Evolutionary conservation across 78 protist species (phyloP).

Genomic region (Dictyostelium purpureum): DNA sequence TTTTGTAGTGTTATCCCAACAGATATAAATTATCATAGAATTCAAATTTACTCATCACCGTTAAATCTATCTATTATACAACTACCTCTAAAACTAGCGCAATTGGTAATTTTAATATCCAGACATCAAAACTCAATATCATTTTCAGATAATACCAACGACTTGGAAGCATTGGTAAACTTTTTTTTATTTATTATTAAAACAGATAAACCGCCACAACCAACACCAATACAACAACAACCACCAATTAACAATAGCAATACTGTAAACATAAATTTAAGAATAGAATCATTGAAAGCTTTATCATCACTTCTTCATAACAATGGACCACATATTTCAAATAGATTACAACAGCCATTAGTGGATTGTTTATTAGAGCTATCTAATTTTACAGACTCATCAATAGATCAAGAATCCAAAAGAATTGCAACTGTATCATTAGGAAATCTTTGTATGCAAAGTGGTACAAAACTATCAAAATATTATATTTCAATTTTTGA

Average conservation of each 20-base stretch:
- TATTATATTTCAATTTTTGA: constrained; percentile 40
- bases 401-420: constrained; percentile 36
- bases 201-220: background rate
- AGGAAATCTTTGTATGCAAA: constrained; percentile 44
- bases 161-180: background rate
- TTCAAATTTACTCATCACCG: background rate
- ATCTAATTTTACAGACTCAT: background rate
- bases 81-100: constrained; percentile 1
- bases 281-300: constrained; percentile 60
- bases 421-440: constrained; percentile 64
- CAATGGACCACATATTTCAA: constrained; percentile 39
- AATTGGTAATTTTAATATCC: background rate
- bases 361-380: constrained; percentile 24
- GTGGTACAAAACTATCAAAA: constrained; percentile 58
- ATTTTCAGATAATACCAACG: background rate
- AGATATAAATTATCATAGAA: background rate
- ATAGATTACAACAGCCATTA: constrained; percentile 15
- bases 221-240: background rate
- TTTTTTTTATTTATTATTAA: background rate
- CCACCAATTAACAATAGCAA: background rate
- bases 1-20: background rate
- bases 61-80: background rate
- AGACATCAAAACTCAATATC: background rate
- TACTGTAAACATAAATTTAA: background rate
- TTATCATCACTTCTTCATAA: constrained; percentile 42